A percentile compares a stretch with the other conserved stretches of the same genome.
phyloP scores from a whole-genome alignment of 2,329 filamentous ascomycete genomes.

The Xylariaceae sp. region DNA sequence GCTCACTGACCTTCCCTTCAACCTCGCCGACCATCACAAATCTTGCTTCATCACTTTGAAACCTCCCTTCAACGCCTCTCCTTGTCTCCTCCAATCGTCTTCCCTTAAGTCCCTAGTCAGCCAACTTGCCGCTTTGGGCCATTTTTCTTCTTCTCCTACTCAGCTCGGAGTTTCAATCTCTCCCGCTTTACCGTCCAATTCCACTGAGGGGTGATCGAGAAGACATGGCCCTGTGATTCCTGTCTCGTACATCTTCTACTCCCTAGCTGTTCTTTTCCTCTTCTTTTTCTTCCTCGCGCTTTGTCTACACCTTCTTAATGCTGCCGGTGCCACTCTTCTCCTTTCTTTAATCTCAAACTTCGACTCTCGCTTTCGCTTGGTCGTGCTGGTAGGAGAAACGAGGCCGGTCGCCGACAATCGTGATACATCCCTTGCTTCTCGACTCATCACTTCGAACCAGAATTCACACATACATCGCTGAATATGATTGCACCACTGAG shows the following conservation, averaged over 20 bases:
- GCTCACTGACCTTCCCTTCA: no score
- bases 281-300: background rate
- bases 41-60: background rate
- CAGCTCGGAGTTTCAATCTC: background rate
- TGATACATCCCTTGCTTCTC: background rate
- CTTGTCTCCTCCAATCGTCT: background rate
- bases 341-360: conserved; percentile 10
- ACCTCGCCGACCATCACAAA: background rate
- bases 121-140: background rate
- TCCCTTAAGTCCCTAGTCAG: background rate
- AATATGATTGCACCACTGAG: conserved; percentile 30
- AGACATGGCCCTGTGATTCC: background rate
- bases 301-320: background rate
- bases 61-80: background rate
- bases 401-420: background rate
- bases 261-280: background rate
- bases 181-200: background rate
- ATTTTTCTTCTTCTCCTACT: background rate
- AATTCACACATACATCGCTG: background rate
- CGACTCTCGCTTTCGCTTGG: background rate
- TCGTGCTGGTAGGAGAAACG: background rate
- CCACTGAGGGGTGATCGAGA: background rate
- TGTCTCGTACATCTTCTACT: background rate
- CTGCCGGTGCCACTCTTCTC: background rate
- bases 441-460: background rate